phyloP scores from a whole-genome alignment of 805 yeast species.

The Torulaspora maleeae region DNA sequence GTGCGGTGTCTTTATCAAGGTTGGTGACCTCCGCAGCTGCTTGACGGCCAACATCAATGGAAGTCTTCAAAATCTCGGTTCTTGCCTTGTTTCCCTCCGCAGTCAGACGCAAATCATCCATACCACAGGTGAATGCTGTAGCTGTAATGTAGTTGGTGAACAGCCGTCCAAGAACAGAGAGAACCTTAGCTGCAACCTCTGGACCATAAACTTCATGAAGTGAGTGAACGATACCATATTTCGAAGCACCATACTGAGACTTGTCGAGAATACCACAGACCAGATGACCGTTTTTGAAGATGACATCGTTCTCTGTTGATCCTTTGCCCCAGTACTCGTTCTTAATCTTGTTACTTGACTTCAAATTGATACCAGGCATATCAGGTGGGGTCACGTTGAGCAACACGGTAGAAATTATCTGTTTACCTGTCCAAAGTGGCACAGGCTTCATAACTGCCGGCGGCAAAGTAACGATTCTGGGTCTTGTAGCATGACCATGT shows the following conservation, averaged over 20 bases:
- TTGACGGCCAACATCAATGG: constrained; percentile 76
- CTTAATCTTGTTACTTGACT: constrained; percentile 82
- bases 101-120: constrained; percentile 95
- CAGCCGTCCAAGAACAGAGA: constrained; percentile 89
- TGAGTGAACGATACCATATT: constrained; percentile 94
- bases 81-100: constrained; percentile 89
- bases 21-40: constrained; percentile 96
- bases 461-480: constrained; percentile 69
- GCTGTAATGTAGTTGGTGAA: constrained; percentile 90
- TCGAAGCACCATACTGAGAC: constrained; percentile 97
- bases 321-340: constrained; percentile 90
- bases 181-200: constrained; percentile 77
- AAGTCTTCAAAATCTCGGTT: constrained; percentile 68
- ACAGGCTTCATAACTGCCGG: constrained; percentile 86
- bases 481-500: constrained; percentile 85
- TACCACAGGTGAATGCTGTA: constrained; percentile 98
- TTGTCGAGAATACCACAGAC: constrained; percentile 92
- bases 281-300: constrained; percentile 82
- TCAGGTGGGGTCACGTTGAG: constrained; percentile 80
- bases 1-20: constrained; percentile 47
- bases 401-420: constrained; percentile 86
- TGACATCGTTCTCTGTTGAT: constrained; percentile 79
- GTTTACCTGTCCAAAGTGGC: constrained; percentile 97
- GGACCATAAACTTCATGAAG: constrained; percentile 95
- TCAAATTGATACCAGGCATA: constrained; percentile 87